Percentiles rank a stretch among this genome's conserved stretches.
phyloP scores from a whole-genome alignment of 331 rosid genomes.

The Saraca asoca region DNA sequence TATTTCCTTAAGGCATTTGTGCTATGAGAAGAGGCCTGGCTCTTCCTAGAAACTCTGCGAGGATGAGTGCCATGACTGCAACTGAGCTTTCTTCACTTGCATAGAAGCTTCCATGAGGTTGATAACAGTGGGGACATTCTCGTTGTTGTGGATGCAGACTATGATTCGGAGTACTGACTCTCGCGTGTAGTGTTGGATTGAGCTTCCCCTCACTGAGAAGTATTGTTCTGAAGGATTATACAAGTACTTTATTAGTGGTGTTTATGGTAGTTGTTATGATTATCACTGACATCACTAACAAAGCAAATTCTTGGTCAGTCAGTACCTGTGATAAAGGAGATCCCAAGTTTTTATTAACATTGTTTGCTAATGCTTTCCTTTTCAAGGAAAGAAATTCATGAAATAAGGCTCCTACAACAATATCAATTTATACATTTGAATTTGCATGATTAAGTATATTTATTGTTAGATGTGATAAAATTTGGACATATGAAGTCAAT shows the following conservation, averaged over 20 bases:
- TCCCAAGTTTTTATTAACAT: background rate
- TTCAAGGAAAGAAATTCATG: no score
- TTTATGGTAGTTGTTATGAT: slow-evolving; percentile 43
- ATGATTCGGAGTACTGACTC: slow-evolving; percentile 54
- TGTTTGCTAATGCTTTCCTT: background rate
- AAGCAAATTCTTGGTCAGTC: slow-evolving; percentile 45
- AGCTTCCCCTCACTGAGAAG: slow-evolving; percentile 34
- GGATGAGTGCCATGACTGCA: slow-evolving; percentile 45
- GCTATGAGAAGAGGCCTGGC: slow-evolving; percentile 53
- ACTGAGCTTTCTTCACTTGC: slow-evolving; percentile 55
- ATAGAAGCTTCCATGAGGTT: slow-evolving; percentile 64
- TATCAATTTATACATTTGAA: no score
- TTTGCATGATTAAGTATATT: no score
- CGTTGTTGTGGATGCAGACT: slow-evolving; percentile 52
- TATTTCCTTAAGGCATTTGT: slow-evolving; percentile 57
- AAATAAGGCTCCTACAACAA: no score
- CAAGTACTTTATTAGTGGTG: slow-evolving; percentile 51
- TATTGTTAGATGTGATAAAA: no score
- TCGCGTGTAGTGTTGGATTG: slow-evolving; percentile 51
- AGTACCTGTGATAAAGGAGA: slow-evolving; percentile 40
- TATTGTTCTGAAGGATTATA: slow-evolving; percentile 60
- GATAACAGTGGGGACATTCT: slow-evolving; percentile 49
- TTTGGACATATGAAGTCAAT: no score
- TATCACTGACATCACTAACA: slow-evolving; percentile 42
- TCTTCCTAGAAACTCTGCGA: slow-evolving; percentile 61